Conservation (phyloP, 2,329 filamentous ascomycete genomes). For the Pestalotiopsis sp. region DNA sequence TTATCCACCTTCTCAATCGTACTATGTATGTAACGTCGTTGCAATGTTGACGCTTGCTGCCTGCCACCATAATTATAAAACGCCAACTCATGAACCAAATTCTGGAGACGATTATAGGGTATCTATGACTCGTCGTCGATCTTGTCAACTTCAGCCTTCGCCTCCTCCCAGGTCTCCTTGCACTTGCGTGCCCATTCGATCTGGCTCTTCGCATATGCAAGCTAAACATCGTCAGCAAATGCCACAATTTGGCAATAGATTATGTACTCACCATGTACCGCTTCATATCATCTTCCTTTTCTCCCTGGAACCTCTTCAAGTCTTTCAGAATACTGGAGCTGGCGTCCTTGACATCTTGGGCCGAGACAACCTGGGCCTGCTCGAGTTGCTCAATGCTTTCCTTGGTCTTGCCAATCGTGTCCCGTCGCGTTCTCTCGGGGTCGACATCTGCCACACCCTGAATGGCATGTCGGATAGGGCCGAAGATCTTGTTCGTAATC, state of each 20-base stretch:
- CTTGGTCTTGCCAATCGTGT: conserved; percentile 93
- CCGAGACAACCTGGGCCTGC: conserved; percentile 85
- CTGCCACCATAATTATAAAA: not conserved
- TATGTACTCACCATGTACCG: conserved; percentile 83
- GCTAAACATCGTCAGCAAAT: conserved; percentile 50
- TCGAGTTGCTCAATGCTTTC: conserved; percentile 86
- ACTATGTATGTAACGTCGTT: not conserved
- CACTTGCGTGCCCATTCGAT: conserved; percentile 94
- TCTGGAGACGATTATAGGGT: not conserved
- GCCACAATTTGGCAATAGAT: not conserved
- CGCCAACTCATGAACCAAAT: not conserved
- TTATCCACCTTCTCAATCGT: not conserved
- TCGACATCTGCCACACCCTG: conserved; percentile 96
- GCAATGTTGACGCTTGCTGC: conserved; percentile 3
- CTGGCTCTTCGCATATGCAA: conserved; percentile 90
- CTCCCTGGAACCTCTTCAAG: conserved; percentile 86
- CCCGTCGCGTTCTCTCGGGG: conserved; percentile 86
- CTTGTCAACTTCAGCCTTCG: conserved; percentile 83
- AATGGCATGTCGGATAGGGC: conserved; percentile 90
- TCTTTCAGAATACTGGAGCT: conserved; percentile 87
- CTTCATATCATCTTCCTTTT: conserved; percentile 93
- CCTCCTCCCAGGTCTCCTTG: conserved; percentile 91
- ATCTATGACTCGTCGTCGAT: conserved; percentile 65
- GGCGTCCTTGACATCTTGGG: conserved; percentile 91
- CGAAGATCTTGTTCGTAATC: conserved; percentile 92